Evolutionary conservation across 2,329 filamentous ascomycete species (phyloP).

Genomic region (Chaetothyriales sp.): DNA sequence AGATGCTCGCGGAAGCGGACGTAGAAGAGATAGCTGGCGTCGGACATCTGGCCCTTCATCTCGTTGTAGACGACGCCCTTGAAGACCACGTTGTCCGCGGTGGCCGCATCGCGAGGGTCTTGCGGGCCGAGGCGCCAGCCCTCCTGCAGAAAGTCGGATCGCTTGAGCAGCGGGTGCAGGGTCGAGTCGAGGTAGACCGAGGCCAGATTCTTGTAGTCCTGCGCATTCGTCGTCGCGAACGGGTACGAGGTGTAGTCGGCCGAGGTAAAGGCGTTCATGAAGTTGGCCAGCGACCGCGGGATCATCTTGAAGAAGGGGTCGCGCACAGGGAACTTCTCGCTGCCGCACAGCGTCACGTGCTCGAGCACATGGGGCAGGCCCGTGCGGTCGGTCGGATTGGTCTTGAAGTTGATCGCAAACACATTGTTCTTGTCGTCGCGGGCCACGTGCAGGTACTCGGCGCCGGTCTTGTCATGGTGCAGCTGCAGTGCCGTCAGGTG

Average conservation of each 20-base stretch:
- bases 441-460: slow-evolving; percentile 89
- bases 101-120: slow-evolving; percentile 49
- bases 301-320: slow-evolving; percentile 99
- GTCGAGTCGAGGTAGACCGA: slow-evolving; percentile 95
- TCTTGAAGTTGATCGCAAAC: slow-evolving; percentile 98
- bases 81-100: slow-evolving; percentile 49
- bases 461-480: slow-evolving; percentile 86
- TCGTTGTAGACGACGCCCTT: slow-evolving; percentile 99
- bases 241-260: slow-evolving; percentile 95
- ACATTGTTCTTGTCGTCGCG: slow-evolving; percentile 97
- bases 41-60: slow-evolving; percentile 99
- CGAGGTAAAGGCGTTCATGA: slow-evolving; percentile 98
- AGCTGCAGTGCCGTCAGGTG: slow-evolving; percentile 83
- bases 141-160: slow-evolving; percentile 88
- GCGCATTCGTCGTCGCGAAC: slow-evolving; percentile 88
- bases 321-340: slow-evolving; percentile 92
- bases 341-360: slow-evolving; percentile 92
- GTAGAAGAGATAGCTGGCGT: slow-evolving; percentile 91
- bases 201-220: slow-evolving; percentile 92
- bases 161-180: slow-evolving; percentile 73
- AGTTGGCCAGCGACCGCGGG: slow-evolving; percentile 92
- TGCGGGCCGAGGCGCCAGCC: slow-evolving; percentile 93
- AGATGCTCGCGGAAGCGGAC: slow-evolving; percentile 91
- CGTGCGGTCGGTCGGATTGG: slow-evolving; percentile 90
- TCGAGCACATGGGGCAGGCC: slow-evolving; percentile 94